Evolutionary conservation across 148 eudicot species (phyloP), one percentile per base, ranked within the genome.

Genomic region (Drosera capensis): DNA sequence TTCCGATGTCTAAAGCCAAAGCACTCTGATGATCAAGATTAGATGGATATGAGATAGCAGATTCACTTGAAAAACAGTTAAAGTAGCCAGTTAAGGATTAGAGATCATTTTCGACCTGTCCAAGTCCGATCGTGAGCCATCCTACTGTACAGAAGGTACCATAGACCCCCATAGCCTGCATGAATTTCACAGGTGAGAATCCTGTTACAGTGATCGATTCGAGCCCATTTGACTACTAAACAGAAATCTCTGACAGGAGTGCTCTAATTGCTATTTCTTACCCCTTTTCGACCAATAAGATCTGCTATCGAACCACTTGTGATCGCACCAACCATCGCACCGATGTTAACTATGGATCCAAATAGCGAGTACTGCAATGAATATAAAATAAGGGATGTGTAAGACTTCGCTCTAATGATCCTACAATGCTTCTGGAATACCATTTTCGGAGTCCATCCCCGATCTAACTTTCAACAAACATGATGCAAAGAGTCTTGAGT

Each of bases 301-400:
- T 77, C 90, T 13, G 80, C 77, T 25, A 80, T 64, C 7, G 64
- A 61, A 29, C 90, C 90, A 44, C 83, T 68, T 15, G 80, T 71
- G 25, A 80, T 73, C 31, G 84, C 90, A 15, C 84, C 88, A 28
- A 77, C 41, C 74, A 74, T 80, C 28, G 90, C 84, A 39, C 90
- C 90, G 31, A 80, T 54, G 15, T 75, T 73, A 64, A 80, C 54
- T 44, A 80, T 63, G 2, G 90, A 80, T 34, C 84, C 90, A 48
- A 80, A 80, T 55, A 73, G 58, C 3, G 90, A 80, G 57, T 57
- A 80, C 90, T 77, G 57, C 62, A 37, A 9, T 30, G 52, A 22
- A 49, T 12, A 29, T 23, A n/a, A 16, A 31, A n/a, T 0, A 47
- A 23, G 25, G 26, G 14, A n/a, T 54, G 44, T 14, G 25, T 41